Base-by-base conservation (phyloP, 202 grass and related monocot species). In the Cymbopogon flexuosus region DNA sequence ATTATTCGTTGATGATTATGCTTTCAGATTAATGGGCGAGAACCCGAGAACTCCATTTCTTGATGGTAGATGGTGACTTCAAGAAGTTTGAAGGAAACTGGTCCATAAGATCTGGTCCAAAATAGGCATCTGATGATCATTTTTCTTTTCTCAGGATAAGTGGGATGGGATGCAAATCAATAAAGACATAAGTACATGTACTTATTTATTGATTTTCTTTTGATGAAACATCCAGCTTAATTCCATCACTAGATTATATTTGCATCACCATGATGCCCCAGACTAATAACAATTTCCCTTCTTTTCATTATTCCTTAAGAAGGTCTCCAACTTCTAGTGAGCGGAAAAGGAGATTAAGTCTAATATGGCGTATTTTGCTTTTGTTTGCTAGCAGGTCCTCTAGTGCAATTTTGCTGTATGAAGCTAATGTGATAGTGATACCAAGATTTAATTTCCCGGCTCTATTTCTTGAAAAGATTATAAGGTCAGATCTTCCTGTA, bases 401-500 rank as follows among this genome's bases (percentile, higher is more conserved):
- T 71, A 94, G 81, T 45, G 79, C 94, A 69, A 77, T 74, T 76
- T 83, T 97, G 86, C 56, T 85, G 31, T 97, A 97, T 60, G 89
- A 97, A 83, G 94, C 94, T 65, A 97, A 82, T 33, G 94, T 97
- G 36, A 88, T 92, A 70, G n/a, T n/a, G n/a, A n/a, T n/a, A n/a
- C 94, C 94, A 34, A 92, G 84, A 88, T 97, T 94, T 81, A 89
- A 97, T 19, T 97, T 97, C 15, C 94, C 94, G 45, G 86, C 94
- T 30, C 89, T 97, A 73, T 94, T 97, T 87, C 89, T 94, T 69
- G 94, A 97, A 84, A 94, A 88, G 79, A 94, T 97, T 72, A 94
- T 97, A 78, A 87, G 72, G 34, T 97, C 91, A 0, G 90, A 97
- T 81, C 91, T 97, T 84, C 94, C 94, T 52, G 87, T 89, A 68